Conservation (phyloP, 208 protist species). For the Leptomonas pyrrhocoris region DNA sequence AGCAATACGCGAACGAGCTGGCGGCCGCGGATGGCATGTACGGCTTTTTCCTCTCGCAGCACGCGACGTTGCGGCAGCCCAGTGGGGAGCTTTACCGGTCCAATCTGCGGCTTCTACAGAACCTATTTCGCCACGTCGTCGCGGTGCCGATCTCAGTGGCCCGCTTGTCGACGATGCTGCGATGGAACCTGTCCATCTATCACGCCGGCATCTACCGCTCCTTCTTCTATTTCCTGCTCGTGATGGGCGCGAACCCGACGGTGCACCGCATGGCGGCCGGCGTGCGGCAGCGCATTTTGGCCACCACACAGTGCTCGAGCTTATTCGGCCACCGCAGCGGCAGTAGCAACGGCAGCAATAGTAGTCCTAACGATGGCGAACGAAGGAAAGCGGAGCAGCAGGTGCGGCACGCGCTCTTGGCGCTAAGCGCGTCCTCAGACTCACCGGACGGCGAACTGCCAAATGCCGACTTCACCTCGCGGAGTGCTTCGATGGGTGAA, state of each 20-base stretch:
- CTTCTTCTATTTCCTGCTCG: constrained; percentile 56
- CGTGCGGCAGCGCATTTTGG: constrained; percentile 30
- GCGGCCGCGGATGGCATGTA: constrained; percentile 4
- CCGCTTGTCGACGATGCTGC: constrained; percentile 45
- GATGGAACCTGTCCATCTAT: constrained; percentile 46
- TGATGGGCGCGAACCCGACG: constrained; percentile 36
- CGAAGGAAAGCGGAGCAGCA: constrained; percentile 1
- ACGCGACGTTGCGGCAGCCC: constrained; percentile 8
- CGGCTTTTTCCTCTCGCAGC: not conserved
- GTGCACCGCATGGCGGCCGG: constrained; percentile 36
- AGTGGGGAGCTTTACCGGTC: constrained; percentile 13
- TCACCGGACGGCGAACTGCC: not conserved
- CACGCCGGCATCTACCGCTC: constrained; percentile 48
- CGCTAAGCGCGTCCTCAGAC: not conserved
- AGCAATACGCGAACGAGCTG: constrained; percentile 3
- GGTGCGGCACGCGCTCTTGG: constrained; percentile 12
- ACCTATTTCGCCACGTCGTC: constrained; percentile 34
- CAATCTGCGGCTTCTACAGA: constrained; percentile 12
- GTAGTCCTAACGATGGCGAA: not conserved
- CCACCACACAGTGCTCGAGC: constrained; percentile 1
- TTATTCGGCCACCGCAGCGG: constrained; percentile 11
- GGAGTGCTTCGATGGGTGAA: not conserved
- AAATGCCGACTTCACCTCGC: not conserved
- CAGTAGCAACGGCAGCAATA: not conserved
- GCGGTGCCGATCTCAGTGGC: constrained; percentile 49